A percentile compares a stretch with the other conserved stretches of the same genome.
Conservation (phyloP, 1,284 basidiomycete genomes). For the Cutaneotrichosporon dermatis region DNA sequence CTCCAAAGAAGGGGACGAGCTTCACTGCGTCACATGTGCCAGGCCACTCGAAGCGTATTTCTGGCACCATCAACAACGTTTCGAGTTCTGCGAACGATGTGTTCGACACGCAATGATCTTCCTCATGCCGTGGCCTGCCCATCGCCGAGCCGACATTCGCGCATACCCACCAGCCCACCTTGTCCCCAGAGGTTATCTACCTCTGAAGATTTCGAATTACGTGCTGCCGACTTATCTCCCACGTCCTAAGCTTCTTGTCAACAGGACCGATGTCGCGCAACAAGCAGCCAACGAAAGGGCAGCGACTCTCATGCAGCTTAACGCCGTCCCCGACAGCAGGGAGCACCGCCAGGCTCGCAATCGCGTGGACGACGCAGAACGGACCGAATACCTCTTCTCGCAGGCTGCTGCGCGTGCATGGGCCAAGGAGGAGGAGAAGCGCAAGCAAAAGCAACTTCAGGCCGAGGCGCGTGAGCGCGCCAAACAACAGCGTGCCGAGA, state of each 20-base stretch:
- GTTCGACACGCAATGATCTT: conserved; percentile 45
- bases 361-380: background rate
- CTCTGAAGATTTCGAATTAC: conserved; percentile 25
- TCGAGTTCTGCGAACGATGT: conserved; percentile 40
- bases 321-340: conserved; percentile 5
- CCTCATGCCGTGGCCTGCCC: conserved; percentile 41
- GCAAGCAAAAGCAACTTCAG: conserved; percentile 6
- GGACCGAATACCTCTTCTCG: conserved; percentile 21
- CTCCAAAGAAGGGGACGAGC: too few relatives aligned
- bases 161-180: conserved; percentile 40
- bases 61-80: conserved; percentile 37
- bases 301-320: background rate
- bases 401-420: conserved; percentile 32
- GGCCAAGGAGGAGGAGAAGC: conserved; percentile 14
- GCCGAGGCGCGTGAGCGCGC: conserved; percentile 25
- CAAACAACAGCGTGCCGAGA: conserved; percentile 22
- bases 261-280: conserved; percentile 14
- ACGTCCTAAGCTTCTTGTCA: conserved; percentile 13
- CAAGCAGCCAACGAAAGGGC: conserved; percentile 3
- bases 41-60: conserved; percentile 32
- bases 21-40: conserved; percentile 37
- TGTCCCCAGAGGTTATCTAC: conserved; percentile 27
- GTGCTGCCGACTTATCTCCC: conserved; percentile 25
- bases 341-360: conserved; percentile 10
- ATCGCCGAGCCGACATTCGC: conserved; percentile 25